Percentiles rank a stretch among this genome's conserved stretches.
Conservation (phyloP, 1,284 basidiomycete genomes). For the Meripilus lineatus region DNA sequence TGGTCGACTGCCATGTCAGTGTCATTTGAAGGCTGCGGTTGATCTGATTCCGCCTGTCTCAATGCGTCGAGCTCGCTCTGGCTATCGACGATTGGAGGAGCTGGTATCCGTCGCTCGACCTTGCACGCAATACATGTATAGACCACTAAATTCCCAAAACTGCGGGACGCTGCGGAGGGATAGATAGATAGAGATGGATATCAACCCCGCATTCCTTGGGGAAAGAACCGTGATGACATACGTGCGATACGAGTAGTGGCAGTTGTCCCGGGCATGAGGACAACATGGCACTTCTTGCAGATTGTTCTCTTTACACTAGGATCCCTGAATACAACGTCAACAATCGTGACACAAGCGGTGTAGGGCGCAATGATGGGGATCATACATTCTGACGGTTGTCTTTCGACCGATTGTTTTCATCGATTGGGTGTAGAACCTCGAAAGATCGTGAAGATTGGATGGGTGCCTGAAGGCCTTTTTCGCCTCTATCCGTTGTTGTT, state of each 20-base stretch:
- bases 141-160: slow-evolving; percentile 47
- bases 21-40: too few species aligned
- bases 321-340: slow-evolving; percentile 46
- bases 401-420: slow-evolving; percentile 71
- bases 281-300: slow-evolving; percentile 61
- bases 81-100: slow-evolving; percentile 36
- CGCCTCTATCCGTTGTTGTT: slow-evolving; percentile 24
- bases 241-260: slow-evolving; percentile 60
- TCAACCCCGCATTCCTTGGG: neutral
- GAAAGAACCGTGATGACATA: slow-evolving; percentile 27
- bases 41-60: too few species aligned
- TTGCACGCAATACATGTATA: slow-evolving; percentile 56
- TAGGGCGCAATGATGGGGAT: slow-evolving; percentile 6
- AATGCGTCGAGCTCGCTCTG: neutral
- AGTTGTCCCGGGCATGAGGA: slow-evolving; percentile 65
- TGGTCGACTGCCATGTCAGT: too few species aligned
- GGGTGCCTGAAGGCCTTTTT: slow-evolving; percentile 29
- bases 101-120: slow-evolving; percentile 53
- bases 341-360: neutral
- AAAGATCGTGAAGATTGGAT: slow-evolving; percentile 43
- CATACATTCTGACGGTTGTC: slow-evolving; percentile 70
- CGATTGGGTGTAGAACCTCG: slow-evolving; percentile 55
- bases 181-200: neutral
- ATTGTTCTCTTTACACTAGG: slow-evolving; percentile 73
- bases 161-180: slow-evolving; percentile 37